phyloP scores from a whole-genome alignment of 495 filamentous ascomycete genomes.

The Xylaria venustula region DNA sequence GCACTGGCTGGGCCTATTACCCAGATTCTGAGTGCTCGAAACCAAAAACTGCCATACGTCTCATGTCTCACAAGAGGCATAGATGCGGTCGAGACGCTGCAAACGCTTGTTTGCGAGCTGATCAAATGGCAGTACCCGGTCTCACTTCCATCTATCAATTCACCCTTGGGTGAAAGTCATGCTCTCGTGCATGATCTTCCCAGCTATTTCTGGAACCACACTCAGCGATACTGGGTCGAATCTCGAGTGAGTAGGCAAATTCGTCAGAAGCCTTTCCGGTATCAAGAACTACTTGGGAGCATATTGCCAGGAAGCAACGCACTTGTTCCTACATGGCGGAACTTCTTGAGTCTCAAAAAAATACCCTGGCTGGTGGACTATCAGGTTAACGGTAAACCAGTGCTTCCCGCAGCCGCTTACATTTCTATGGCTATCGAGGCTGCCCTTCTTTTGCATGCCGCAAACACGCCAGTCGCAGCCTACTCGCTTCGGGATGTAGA shows the following conservation, averaged over 20 bases:
- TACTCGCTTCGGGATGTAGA: slow-evolving; percentile 21
- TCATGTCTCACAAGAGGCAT: slow-evolving; percentile 5
- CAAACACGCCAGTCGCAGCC: no score
- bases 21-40: neutral
- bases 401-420: slow-evolving; percentile 38
- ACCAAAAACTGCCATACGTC: neutral
- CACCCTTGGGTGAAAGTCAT: neutral
- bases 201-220: slow-evolving; percentile 44
- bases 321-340: slow-evolving; percentile 27
- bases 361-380: slow-evolving; percentile 39
- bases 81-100: slow-evolving; percentile 20
- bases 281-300: slow-evolving; percentile 18
- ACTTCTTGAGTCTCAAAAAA: slow-evolving; percentile 26
- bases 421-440: slow-evolving; percentile 39
- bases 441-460: no score
- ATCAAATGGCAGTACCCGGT: slow-evolving; percentile 1
- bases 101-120: slow-evolving; percentile 29
- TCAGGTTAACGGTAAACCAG: slow-evolving; percentile 20
- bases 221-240: slow-evolving; percentile 32
- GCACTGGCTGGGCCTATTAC: neutral
- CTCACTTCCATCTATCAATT: neutral
- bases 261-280: slow-evolving; percentile 21
- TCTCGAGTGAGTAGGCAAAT: slow-evolving; percentile 21
- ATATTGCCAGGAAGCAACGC: neutral
- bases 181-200: slow-evolving; percentile 29